Evolutionary conservation across 1,284 basidiomycete species (phyloP).

Genomic region (Leccinum fuscescens): DNA sequence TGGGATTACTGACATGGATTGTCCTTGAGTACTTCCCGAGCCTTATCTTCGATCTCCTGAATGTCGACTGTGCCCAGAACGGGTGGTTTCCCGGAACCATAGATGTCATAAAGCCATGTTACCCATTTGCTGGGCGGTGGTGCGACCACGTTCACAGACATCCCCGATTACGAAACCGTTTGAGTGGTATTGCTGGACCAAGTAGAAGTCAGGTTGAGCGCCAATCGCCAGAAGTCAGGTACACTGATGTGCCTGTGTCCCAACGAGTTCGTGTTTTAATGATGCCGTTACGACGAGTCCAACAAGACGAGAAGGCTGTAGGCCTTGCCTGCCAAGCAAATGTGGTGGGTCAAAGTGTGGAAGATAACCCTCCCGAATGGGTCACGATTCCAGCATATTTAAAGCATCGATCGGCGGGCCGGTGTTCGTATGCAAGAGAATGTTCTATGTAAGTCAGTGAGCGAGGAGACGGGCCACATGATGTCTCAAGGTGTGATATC

Average conservation of each 20-base stretch:
- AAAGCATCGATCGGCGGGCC: background rate
- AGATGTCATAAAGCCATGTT: conserved; percentile 25
- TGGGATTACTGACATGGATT: conserved; percentile 30
- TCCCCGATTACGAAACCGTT: background rate
- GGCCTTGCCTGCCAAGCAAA: background rate
- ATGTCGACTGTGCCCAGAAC: conserved; percentile 41
- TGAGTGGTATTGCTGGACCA: background rate
- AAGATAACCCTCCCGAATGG: background rate
- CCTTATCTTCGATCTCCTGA: conserved; percentile 44
- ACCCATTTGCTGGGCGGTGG: conserved; percentile 24
- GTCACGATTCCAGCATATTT: conserved; percentile 1
- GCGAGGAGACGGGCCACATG: background rate
- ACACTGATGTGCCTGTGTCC: background rate
- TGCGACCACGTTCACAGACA: conserved; percentile 22
- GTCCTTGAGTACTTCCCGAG: conserved; percentile 42
- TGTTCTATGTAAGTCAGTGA: background rate
- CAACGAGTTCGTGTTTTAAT: background rate
- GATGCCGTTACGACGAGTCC: background rate
- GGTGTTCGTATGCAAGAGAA: background rate
- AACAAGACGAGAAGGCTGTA: background rate
- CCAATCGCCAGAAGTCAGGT: background rate
- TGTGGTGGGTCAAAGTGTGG: background rate
- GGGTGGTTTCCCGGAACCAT: conserved; percentile 30
- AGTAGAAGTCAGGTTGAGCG: background rate
- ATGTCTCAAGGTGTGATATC: background rate